Evolutionary conservation across 148 eudicot genomes (phyloP).

Genomic region (Rhododendron vialii): DNA sequence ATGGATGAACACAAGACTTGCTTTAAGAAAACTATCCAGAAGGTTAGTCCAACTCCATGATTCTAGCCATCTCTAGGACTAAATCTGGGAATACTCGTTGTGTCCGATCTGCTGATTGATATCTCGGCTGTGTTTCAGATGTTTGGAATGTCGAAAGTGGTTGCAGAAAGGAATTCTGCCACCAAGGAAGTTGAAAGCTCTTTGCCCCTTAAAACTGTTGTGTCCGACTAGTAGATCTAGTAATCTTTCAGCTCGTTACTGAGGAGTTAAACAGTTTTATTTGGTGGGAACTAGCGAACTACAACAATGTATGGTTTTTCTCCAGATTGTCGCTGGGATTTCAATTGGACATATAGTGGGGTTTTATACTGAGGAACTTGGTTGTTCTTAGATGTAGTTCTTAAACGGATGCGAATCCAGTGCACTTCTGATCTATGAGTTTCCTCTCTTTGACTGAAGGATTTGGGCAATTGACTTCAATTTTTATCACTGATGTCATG

Average conservation of each 20-base stretch:
- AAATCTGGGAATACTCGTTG: background rate
- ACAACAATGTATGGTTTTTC: background rate
- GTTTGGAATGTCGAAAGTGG: slow-evolving; percentile 84
- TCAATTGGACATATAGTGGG: background rate
- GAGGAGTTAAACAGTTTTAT: background rate
- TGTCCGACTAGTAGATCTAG: slow-evolving; percentile 26
- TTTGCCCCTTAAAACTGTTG: slow-evolving; percentile 46
- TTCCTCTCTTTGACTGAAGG: background rate
- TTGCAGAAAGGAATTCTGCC: slow-evolving; percentile 46
- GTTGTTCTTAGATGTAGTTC: background rate
- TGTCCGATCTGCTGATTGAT: background rate
- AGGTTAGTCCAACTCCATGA: slow-evolving; percentile 33
- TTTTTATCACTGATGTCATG: background rate
- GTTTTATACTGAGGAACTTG: background rate
- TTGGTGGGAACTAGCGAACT: background rate
- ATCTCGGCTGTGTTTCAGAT: slow-evolving; percentile 39
- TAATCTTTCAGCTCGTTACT: background rate
- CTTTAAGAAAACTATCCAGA: slow-evolving; percentile 71
- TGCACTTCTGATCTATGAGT: background rate
- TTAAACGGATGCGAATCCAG: background rate
- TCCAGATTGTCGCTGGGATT: background rate
- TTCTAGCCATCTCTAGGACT: background rate
- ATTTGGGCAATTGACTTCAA: background rate
- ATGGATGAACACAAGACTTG: slow-evolving; percentile 92
- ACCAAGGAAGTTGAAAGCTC: slow-evolving; percentile 46